These are phyloP conservation scores for Naganishia kalamii DNA, from an alignment of 768 basidiomycete species.

Conservation along the genomic window DNA sequence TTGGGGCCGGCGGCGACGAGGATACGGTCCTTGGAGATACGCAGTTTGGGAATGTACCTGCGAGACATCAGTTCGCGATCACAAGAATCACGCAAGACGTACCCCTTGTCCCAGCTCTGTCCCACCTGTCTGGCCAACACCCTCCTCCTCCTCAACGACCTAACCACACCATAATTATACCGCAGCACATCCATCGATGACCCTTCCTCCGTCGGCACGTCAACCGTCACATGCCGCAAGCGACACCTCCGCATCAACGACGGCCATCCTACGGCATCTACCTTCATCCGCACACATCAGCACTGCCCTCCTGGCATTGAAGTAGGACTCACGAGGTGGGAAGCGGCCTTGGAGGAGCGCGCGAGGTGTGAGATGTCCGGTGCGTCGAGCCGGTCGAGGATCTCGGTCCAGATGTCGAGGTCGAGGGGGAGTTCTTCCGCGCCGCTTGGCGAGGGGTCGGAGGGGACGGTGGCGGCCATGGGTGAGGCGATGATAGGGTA, in stretches of 20 bases:
- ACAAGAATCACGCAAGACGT: not conserved
- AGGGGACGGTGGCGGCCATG: too few species aligned
- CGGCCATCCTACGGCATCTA: constrained; percentile 14
- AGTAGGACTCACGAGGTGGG: not conserved
- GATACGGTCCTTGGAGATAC: constrained; percentile 7
- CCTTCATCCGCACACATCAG: not conserved
- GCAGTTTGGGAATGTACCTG: constrained; percentile 5
- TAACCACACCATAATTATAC: constrained; percentile 5
- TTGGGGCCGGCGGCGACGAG: constrained; percentile 13
- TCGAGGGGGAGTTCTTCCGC: constrained; percentile 8
- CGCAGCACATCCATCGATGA: not conserved
- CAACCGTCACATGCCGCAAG: constrained; percentile 1
- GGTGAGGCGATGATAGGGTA: too few species aligned
- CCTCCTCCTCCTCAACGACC: not conserved
- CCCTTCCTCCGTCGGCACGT: not conserved
- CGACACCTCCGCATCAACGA: not conserved
- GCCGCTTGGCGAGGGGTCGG: too few species aligned
- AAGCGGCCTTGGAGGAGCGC: not conserved
- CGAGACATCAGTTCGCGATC: too few species aligned
- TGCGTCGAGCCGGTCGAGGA: not conserved
- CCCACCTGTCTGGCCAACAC: constrained; percentile 21
- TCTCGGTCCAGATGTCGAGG: constrained; percentile 5
- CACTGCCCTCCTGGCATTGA: not conserved
- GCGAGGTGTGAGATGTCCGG: not conserved
- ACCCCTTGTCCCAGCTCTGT: constrained; percentile 6